A percentile compares a stretch with the other conserved stretches of the same genome.
phyloP scores from a whole-genome alignment of 306 rosid genomes.

The Astragalus membranaceus region DNA sequence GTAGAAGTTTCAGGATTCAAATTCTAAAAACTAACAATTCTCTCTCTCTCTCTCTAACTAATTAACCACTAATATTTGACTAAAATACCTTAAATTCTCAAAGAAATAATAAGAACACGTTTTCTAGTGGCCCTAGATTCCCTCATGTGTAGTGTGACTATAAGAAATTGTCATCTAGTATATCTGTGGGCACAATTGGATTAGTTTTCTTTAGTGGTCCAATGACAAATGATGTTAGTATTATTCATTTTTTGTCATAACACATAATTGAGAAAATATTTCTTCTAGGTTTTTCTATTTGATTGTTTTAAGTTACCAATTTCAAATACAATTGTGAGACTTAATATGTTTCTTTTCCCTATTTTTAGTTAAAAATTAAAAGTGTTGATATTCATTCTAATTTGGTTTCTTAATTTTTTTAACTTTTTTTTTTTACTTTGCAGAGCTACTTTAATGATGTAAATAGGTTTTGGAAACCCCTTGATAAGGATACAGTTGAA shows the following conservation, averaged over 20 bases:
- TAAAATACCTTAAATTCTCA: background rate
- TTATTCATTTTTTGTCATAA: background rate
- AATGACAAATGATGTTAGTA: background rate
- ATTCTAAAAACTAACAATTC: no score
- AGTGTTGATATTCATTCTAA: background rate
- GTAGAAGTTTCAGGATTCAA: no score
- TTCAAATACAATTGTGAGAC: background rate
- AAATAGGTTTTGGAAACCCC: slow-evolving; percentile 50
- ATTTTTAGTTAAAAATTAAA: background rate
- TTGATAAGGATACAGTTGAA: slow-evolving; percentile 39
- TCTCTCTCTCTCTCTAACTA: no score
- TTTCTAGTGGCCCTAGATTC: background rate
- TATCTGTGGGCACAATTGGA: background rate
- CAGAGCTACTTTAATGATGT: slow-evolving; percentile 51
- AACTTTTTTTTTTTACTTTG: background rate
- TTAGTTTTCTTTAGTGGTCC: background rate
- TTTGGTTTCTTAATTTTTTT: background rate
- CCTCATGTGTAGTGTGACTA: background rate
- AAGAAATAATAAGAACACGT: background rate
- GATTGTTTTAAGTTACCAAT: background rate
- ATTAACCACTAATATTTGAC: no score
- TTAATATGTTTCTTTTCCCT: background rate
- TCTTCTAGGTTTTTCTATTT: background rate
- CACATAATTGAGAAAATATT: background rate
- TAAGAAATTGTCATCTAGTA: background rate